Evolutionary conservation across 306 rosid genomes (phyloP), one percentile per base, ranked within the genome.

Genomic region (Malus orientalis): DNA sequence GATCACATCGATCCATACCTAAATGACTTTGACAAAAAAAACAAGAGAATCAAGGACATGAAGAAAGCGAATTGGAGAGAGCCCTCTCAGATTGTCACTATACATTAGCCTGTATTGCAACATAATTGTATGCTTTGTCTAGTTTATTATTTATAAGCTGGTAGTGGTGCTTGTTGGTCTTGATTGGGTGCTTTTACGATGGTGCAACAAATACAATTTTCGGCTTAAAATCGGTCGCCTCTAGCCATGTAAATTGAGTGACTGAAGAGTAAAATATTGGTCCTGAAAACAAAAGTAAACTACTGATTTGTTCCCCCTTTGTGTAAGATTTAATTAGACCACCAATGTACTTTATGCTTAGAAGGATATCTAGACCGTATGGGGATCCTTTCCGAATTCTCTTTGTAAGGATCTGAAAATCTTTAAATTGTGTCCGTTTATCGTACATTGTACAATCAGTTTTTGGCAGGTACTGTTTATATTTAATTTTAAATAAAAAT

Each of bases 61-160:
- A 58, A 51, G 13, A 63, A 60, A 38, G 11, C 23, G 55, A 72
- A 57, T 18, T 72, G 40, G 32, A 62, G 36, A 53, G 65, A 61
- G 47, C 55, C 53, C 45, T 9, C 45, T 9, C 45, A 42, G 45
- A 49, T 49, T 45, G 67, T 60, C 75, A 54, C 60, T 55, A 6
- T 51, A 15, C 20, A 51, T 4, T 33, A 25, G 40, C 38, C 68
- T 74, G 69, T 60, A 11, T 18, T 42, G 77, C 77, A 74, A 74
- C 69, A 74, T 58, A 59, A 40, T 54, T 15, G 77, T 60, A 42
- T 44, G 25, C 44, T 42, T 60, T 13, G 45, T 59, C 16, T 32
- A 61, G 58, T 27, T 59, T 16, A 15, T 30, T 12, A 38, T 38
- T 38, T 38, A 38, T 38, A 38, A 63, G 11, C 22, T 63, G 25